Conservation (phyloP, 2,329 filamentous ascomycete genomes). For the Fragosphaeria purpurea region DNA sequence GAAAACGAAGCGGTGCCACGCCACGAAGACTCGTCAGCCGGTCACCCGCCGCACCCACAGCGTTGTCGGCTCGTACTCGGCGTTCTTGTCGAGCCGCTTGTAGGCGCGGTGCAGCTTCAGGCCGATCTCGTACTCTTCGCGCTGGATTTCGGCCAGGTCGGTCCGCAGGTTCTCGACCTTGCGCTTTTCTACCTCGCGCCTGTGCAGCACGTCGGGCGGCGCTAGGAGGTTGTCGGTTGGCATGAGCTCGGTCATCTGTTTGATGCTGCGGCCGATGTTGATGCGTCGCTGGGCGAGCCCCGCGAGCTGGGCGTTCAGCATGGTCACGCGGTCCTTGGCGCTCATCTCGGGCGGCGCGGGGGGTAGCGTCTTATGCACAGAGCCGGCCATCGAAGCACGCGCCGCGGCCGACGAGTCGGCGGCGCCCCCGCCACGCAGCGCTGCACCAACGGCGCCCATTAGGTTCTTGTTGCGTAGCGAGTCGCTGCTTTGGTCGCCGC, state of each 20-base stretch:
- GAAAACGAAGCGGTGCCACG: not conserved
- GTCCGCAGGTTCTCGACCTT: conserved; percentile 56
- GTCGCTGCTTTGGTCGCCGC: conserved; percentile 3
- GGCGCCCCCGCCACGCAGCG: not conserved
- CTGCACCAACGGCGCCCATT: not conserved
- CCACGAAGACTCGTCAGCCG: conserved; percentile 20
- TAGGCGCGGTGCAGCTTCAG: conserved; percentile 64
- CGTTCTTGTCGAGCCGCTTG: conserved; percentile 62
- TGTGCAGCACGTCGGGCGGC: conserved; percentile 50
- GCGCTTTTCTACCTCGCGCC: conserved; percentile 46
- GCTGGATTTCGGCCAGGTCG: conserved; percentile 62
- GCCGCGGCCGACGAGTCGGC: conserved; percentile 6
- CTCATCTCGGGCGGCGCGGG: conserved; percentile 49
- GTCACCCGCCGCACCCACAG: conserved; percentile 75
- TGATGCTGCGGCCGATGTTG: conserved; percentile 63
- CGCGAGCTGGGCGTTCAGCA: conserved; percentile 55
- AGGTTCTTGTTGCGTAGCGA: conserved; percentile 14
- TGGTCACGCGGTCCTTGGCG: conserved; percentile 53
- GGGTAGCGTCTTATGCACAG: conserved; percentile 48
- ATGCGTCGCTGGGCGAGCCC: conserved; percentile 55
- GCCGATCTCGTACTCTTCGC: conserved; percentile 70
- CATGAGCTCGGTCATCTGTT: conserved; percentile 70
- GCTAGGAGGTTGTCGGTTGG: conserved; percentile 59
- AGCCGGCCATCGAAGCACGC: conserved; percentile 24
- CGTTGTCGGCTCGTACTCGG: conserved; percentile 53